Base-by-base conservation (phyloP, 192 early-diverging fungal species). In the Podila epicladia region DNA sequence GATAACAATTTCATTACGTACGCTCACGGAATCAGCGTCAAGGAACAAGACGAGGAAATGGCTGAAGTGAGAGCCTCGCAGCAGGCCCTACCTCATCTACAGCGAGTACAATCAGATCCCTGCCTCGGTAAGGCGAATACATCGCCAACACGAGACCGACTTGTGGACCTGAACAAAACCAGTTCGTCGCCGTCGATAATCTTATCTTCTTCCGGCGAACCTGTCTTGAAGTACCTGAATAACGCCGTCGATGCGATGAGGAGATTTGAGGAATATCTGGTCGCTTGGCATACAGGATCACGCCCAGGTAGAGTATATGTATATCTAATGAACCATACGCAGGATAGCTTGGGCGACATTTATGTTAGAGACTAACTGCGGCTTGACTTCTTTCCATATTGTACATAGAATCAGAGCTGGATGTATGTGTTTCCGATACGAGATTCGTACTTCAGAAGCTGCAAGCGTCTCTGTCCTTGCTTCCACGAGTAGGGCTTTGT, bases 241-340 rank as follows among this genome's bases (percentile, higher is more conserved):
- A 57, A 72, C 4, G 64, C 70, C 26, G 75, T 79, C 9, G 55
- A 49, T 15, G 64, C 59, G 2, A 17, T 79, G 9, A 37, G 31
- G n/a, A 63, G 29, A 26, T 79, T 72, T n/a, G 65, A 79, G 60
- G 70, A 72, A 20, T 48, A 28, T 20, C 32, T 72, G 15, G 57
- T 62, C 28, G 17, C 22, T 35, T 68, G 75, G 70, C 55, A 57
- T 4, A 31, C 65, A 29, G 33, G 19, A 4, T 59, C 62, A 33
- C 15, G n/a, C 22, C 5, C 57, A 75, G 67, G 73, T 70, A 76
- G 24, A 5, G 2, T 53, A 19, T 29, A 20, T 8, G 35, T 37
- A 0, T 33, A 55, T 15, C 22, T 19, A 57, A 17, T 2, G 20
- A 7, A 3, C 9, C 49, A 13, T 19, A 31, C 11, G 7, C 20